These are phyloP conservation scores for Neospora caninum DNA, from an alignment of 169 alveolate species.

Conservation along the genomic window DNA sequence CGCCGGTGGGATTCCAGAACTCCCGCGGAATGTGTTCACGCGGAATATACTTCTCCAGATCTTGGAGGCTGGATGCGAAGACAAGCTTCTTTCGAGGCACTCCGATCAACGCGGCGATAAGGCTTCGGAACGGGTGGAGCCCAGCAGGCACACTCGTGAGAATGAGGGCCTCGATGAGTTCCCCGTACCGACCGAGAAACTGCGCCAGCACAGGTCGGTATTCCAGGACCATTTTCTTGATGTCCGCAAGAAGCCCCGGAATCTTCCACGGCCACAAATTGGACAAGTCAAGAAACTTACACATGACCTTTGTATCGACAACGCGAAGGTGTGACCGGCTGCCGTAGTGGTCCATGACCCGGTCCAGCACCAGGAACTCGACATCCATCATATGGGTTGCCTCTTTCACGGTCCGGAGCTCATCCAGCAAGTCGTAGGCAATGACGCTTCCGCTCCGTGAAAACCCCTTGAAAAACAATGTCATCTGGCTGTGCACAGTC, in stretches of 20 bases:
- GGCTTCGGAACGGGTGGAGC: background rate
- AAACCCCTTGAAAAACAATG: conserved; percentile 40
- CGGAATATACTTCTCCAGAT: conserved; percentile 8
- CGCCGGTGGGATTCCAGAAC: conserved; percentile 55
- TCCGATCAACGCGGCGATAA: conserved; percentile 26
- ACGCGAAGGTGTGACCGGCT: conserved; percentile 18
- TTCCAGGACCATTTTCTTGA: background rate
- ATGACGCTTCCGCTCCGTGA: conserved; percentile 44
- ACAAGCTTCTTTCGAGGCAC: conserved; percentile 33
- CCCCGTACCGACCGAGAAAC: conserved; percentile 31
- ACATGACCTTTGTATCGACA: conserved; percentile 26
- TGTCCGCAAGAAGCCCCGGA: conserved; percentile 1
- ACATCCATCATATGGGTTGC: conserved; percentile 45
- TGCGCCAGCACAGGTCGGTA: conserved; percentile 24
- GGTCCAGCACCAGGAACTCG: conserved; percentile 52
- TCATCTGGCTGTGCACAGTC: conserved; percentile 37
- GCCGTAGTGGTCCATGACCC: conserved; percentile 44
- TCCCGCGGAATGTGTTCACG: conserved; percentile 32
- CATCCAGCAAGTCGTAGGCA: conserved; percentile 49
- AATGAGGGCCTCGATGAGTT: conserved; percentile 28
- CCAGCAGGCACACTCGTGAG: conserved; percentile 27
- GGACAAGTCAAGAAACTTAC: background rate
- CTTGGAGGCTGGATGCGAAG: background rate
- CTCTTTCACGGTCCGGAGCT: conserved; percentile 48
- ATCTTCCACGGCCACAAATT: conserved; percentile 25